Percentiles rank a stretch among this genome's conserved stretches.
These are phyloP conservation scores for Grigorovia jiainica DNA, from an alignment of 805 yeast genomes.

Conservation along the genomic window DNA sequence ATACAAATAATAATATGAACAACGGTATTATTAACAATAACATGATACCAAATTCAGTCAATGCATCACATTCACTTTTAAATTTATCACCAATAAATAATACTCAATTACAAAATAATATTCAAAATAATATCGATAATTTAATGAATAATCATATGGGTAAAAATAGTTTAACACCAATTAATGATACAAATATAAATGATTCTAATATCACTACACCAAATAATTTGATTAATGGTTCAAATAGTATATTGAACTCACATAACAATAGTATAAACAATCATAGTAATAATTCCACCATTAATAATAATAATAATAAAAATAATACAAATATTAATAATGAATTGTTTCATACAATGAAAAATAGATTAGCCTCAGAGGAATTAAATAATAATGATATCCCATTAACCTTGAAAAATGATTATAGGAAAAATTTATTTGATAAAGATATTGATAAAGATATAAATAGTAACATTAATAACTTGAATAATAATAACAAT, in stretches of 20 bases:
- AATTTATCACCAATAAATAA: background rate
- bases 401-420: background rate
- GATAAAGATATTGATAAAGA: no score
- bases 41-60: background rate
- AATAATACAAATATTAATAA: conserved; percentile 7
- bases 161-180: conserved; percentile 6
- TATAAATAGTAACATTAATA: background rate
- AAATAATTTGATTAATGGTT: background rate
- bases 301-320: no score
- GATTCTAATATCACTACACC: conserved; percentile 9
- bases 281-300: conserved; percentile 7
- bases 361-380: background rate
- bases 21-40: background rate
- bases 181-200: background rate
- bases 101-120: background rate
- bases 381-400: background rate
- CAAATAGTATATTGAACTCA: background rate
- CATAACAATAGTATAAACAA: conserved; percentile 2
- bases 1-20: background rate
- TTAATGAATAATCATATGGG: conserved; percentile 6
- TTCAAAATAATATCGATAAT: background rate
- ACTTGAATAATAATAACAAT: background rate
- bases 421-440: background rate
- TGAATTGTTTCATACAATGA: conserved; percentile 3
- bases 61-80: background rate